Evolutionary conservation across 441 rosid species (phyloP).

Genomic region (Biscutella laevigata): DNA sequence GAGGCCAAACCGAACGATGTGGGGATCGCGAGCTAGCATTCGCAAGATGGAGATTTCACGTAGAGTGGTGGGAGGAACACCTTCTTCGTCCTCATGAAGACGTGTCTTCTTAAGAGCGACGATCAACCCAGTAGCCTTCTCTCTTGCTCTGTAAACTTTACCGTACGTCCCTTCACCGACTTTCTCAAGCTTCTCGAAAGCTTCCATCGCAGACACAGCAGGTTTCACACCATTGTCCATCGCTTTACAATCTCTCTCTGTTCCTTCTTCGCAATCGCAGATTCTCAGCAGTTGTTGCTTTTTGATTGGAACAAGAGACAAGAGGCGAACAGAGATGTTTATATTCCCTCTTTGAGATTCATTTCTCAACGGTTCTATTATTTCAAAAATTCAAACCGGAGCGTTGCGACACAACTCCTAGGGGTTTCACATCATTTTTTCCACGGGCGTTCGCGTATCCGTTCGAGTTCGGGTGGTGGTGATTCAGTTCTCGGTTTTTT

Average conservation of each 20-base stretch:
- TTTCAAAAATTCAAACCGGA: no score
- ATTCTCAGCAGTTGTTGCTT: no score
- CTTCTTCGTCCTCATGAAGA: slow-evolving; percentile 96
- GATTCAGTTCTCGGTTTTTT: no score
- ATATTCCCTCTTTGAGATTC: no score
- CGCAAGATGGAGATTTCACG: slow-evolving; percentile 98
- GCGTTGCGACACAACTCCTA: no score
- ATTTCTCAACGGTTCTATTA: no score
- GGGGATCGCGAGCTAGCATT: slow-evolving; percentile 96
- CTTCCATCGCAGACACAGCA: slow-evolving; percentile 67
- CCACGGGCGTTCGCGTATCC: no score
- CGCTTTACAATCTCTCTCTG: no score
- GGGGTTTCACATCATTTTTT: no score
- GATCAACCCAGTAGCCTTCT: slow-evolving; percentile 80
- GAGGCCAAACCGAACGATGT: slow-evolving; percentile 57
- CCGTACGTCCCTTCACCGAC: slow-evolving; percentile 98
- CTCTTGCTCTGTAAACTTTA: slow-evolving; percentile 88
- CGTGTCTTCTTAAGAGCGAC: slow-evolving; percentile 97
- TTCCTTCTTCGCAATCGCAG: no score
- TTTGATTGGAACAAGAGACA: no score
- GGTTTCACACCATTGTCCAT: slow-evolving; percentile 33
- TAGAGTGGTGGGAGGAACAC: slow-evolving; percentile 96
- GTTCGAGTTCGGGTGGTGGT: no score
- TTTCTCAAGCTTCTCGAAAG: slow-evolving; percentile 94
- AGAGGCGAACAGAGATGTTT: not conserved